Conservation (phyloP, 139 green algal species). For the Nannochloris sp. region DNA sequence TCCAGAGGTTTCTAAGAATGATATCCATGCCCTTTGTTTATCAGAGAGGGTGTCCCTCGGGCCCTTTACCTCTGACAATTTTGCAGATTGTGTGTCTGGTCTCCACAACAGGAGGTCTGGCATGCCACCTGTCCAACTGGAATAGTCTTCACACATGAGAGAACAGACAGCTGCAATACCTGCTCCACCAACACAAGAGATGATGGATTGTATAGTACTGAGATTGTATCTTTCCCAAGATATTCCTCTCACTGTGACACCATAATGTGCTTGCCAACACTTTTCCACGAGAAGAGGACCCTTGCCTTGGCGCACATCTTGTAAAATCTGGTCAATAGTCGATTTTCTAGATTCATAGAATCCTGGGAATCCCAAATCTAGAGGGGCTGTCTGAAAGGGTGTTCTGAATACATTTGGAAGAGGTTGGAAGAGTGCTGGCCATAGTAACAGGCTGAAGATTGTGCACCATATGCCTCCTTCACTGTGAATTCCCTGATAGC, state of each 20-base stretch:
- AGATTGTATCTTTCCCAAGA: conserved; percentile 60
- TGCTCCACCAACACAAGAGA: conserved; percentile 54
- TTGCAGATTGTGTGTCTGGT: conserved; percentile 14
- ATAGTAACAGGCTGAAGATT: conserved; percentile 74
- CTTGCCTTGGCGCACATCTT: conserved; percentile 19
- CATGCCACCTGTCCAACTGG: conserved; percentile 58
- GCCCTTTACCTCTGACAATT: conserved; percentile 59
- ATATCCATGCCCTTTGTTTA: conserved; percentile 70
- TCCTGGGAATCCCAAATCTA: conserved; percentile 64
- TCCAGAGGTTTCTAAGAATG: conserved; percentile 38
- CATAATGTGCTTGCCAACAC: conserved; percentile 40
- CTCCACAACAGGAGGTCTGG: conserved; percentile 84
- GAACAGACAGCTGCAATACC: conserved; percentile 61
- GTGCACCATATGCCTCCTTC: conserved; percentile 73
- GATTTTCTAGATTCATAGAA: conserved; percentile 57
- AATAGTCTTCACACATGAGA: conserved; percentile 66
- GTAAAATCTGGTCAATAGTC: conserved; percentile 46
- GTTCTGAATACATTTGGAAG: conserved; percentile 64
- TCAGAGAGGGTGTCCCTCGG: conserved; percentile 68
- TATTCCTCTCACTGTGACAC: conserved; percentile 46
- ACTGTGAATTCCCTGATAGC: conserved; percentile 59
- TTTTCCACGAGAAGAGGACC: conserved; percentile 24
- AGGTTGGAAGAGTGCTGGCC: conserved; percentile 50
- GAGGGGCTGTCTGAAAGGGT: conserved; percentile 69
- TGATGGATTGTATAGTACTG: conserved; percentile 55